Evolutionary conservation across 2,329 filamentous ascomycete species (phyloP), one percentile per base, ranked within the genome.

Genomic region (Lachnellula suecica): DNA sequence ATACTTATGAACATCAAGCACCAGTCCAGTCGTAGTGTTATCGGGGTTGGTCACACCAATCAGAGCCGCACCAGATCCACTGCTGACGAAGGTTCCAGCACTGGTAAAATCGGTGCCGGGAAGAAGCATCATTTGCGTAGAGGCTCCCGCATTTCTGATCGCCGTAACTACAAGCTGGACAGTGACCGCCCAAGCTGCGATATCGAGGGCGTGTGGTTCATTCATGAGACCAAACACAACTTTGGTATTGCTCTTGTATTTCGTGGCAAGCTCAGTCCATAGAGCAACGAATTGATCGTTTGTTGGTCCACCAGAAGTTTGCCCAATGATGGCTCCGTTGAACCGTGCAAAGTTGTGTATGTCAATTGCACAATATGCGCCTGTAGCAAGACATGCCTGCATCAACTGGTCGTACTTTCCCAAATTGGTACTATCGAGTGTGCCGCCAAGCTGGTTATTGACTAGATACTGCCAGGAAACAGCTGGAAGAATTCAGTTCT

Each of bases 201-300:
- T 73, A 49, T 62, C 57, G 19, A 62, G 44, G 49, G 64, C 61
- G 44, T 65, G 60, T 6, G 61, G 61, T 69, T 84, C 85, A 67
- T 88, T 88, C 84, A 88, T 88, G 46, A 88, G 65, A 27, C 82
- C 84, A 55, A 88, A 85, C 4, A 80, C 74, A 31, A 88, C 72
- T 58, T 78, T 81, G 47, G 73, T 66, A 24, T 56, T 54, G 11
- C 64, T 63, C 19, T 73, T 74, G 66, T 87, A 88, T 63, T 82
- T 81, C 1, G 69, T 73, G 1, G 85, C 84, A 3, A 84, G 66
- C 54, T 79, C 72, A 4, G 63, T 66, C 85, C 85, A 88, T 2
- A 88, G 68, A 41, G 70, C 71, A 3, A 76, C 78, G 59, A 88
- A 83, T 24, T 83, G 57, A 10, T 74, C 78, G 62, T 87, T 76